Percentiles rank a stretch among this genome's conserved stretches.
Evolutionary conservation across 345 rosid genomes (phyloP).

Genomic region (Euphorbia peplus): DNA sequence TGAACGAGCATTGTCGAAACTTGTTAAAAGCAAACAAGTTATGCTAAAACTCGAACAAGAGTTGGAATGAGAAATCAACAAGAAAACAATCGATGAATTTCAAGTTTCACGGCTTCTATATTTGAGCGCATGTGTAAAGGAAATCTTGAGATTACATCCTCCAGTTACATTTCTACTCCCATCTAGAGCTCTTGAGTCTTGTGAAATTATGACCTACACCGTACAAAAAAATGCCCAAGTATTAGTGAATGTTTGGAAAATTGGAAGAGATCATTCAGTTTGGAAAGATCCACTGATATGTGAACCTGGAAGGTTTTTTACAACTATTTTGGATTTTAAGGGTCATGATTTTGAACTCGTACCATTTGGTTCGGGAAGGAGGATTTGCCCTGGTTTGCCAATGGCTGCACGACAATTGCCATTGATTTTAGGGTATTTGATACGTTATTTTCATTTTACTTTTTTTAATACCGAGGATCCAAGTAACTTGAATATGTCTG

Average conservation of each 20-base stretch:
- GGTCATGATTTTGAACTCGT: slow-evolving; percentile 12
- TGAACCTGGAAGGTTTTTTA: slow-evolving; percentile 19
- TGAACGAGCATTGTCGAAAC: no score
- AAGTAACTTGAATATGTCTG: background rate
- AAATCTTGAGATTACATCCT: no score
- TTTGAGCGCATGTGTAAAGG: no score
- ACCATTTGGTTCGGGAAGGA: slow-evolving; percentile 22
- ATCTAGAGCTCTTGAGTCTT: no score
- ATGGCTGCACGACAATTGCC: slow-evolving; percentile 9
- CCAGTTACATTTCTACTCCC: no score
- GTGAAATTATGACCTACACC: slow-evolving; percentile 20
- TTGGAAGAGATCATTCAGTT: slow-evolving; percentile 5
- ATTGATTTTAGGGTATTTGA: slow-evolving; percentile 10
- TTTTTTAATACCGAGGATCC: slow-evolving; percentile 13
- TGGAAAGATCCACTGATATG: slow-evolving; percentile 20
- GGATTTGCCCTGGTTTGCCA: slow-evolving; percentile 19
- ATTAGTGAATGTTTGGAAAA: slow-evolving; percentile 20
- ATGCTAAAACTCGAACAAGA: no score
- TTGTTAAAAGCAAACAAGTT: no score
- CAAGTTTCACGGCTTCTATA: no score
- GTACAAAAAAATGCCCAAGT: slow-evolving; percentile 18
- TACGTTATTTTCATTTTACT: slow-evolving; percentile 14
- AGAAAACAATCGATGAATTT: no score
- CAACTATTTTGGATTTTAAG: background rate
- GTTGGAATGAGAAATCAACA: no score